Evolutionary conservation across 768 basidiomycete genomes (phyloP), one percentile per base, ranked within the genome.

Genomic region (Lepiota venenata): DNA sequence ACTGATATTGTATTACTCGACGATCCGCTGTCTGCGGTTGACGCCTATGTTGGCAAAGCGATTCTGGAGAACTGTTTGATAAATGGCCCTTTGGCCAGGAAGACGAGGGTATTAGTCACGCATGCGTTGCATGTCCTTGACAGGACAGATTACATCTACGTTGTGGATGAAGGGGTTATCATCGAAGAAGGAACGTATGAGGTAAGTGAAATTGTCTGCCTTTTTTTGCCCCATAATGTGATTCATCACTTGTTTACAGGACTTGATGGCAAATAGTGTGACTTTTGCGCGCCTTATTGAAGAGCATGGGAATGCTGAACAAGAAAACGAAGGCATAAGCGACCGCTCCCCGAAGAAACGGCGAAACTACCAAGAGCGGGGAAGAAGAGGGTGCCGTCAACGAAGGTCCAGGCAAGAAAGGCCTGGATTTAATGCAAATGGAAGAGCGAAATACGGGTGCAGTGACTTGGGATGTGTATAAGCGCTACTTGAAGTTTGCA

Each of bases 1-100:
- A 76, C 86, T 1, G 86, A 91, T 54, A 77, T 93, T 50, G 82
- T 90, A 39, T 77, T 93, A 12, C 75, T 93, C 25, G 91, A 94
- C 62, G 91, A 94, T 63, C 87, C 91, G 14, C 77, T 93, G 32
- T 83, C 84, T 35, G 89, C 90, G 0, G 84, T 92, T 7, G 90
- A 92, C 58, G 81, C 88, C 0, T 83, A 87, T 59, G 89, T 91
- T 4, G 85, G 86, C 9, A 83, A 83, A 58, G 74, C 74, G 25
- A 80, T 88, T 47, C 60, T 88, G 3, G 80, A 88, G 16, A 71
- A 85, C 38, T 87, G 86, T 60, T 64, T 89, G 4, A 67, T 81
- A 16, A 64, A 64, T 16, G 79, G 83, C 0, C 82, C 83, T 2
- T 64, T 85, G 18, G 72, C 77, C 0, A 63, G 70, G 44, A 74